These are phyloP conservation scores for Cardamine chenopodiifolia DNA, from an alignment of 345 rosid genomes.

Conservation along the genomic window DNA sequence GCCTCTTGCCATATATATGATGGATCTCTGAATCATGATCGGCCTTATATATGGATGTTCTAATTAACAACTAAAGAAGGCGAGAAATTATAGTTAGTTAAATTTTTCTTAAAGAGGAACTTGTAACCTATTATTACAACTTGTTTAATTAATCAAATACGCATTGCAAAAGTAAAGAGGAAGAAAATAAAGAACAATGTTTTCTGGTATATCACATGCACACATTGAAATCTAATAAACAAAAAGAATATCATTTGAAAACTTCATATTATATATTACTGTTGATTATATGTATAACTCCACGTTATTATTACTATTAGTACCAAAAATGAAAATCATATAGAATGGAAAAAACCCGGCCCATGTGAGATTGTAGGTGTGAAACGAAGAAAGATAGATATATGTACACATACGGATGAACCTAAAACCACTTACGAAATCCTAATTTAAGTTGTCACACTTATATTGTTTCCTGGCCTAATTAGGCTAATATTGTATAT, in stretches of 20 bases:
- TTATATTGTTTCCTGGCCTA: constrained; percentile 36
- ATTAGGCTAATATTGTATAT: constrained; percentile 17
- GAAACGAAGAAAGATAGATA: constrained; percentile 17
- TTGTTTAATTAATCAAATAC: constrained; percentile 20
- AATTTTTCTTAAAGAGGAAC: not conserved
- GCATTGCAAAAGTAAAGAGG: not conserved
- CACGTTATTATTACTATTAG: not conserved
- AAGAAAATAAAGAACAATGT: not conserved
- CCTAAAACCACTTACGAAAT: constrained; percentile 41
- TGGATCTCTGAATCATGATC: not conserved
- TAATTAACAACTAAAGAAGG: not conserved
- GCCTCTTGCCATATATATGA: too few species aligned
- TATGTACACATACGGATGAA: constrained; percentile 17
- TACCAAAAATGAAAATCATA: constrained; percentile 16
- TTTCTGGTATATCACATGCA: constrained; percentile 18
- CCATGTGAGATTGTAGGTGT: constrained; percentile 32
- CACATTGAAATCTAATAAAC: not conserved
- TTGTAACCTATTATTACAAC: constrained; percentile 14
- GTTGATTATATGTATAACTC: not conserved
- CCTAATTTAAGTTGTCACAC: constrained; percentile 37
- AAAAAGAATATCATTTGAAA: not conserved
- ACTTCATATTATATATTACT: not conserved
- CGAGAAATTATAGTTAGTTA: not conserved
- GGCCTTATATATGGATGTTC: not conserved
- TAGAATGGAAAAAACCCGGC: constrained; percentile 13